phyloP scores from a whole-genome alignment of 1,139 yeast genomes.

The Sugiyamaella pinicola region DNA sequence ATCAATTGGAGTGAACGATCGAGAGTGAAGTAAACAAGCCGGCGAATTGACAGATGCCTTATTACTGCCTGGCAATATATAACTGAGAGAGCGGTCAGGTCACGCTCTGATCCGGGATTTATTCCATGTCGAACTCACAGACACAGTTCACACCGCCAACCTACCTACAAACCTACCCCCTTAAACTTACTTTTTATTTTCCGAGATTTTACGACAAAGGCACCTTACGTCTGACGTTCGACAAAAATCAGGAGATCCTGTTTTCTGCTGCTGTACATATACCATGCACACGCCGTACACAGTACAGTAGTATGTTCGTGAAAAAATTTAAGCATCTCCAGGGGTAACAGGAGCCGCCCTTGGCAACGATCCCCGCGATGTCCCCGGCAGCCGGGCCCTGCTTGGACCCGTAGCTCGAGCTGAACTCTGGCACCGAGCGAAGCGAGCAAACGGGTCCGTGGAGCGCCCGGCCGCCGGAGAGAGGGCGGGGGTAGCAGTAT shows the following conservation, averaged over 20 bases:
- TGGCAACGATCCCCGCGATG: too few relatives aligned
- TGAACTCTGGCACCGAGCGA: background rate
- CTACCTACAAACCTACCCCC: background rate
- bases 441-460: background rate
- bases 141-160: too few relatives aligned
- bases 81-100: too few relatives aligned
- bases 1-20: too few relatives aligned
- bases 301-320: too few relatives aligned
- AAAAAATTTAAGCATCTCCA: too few relatives aligned
- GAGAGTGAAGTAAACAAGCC: too few relatives aligned
- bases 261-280: background rate
- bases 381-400: background rate
- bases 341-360: background rate
- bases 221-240: too few relatives aligned
- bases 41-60: too few relatives aligned
- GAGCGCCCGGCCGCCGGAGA: slow-evolving; percentile 1
- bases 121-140: too few relatives aligned
- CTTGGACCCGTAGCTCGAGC: background rate
- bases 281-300: background rate
- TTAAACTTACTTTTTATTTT: background rate
- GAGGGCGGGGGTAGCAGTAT: background rate
- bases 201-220: background rate
- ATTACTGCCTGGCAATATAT: too few relatives aligned
- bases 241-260: background rate
- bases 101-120: background rate